These are phyloP conservation scores for Pichia sp. DNA, from an alignment of 1,139 yeast species.

Conservation along the genomic window DNA sequence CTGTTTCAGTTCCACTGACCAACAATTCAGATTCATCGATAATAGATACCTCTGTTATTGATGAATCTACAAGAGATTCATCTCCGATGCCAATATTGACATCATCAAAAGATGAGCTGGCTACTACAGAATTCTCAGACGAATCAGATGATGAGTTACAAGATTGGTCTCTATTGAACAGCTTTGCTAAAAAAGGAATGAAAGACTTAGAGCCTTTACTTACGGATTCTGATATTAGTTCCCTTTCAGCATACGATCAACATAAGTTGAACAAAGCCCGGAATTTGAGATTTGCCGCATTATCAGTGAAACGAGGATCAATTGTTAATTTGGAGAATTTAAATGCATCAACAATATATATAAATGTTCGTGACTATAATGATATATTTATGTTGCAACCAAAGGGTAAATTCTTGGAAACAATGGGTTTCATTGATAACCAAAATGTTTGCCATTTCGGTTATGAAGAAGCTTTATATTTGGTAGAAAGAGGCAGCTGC, in stretches of 20 bases:
- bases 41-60: neutral
- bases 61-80: conserved; percentile 3
- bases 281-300: conserved; percentile 66
- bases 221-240: conserved; percentile 24
- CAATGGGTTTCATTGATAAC: conserved; percentile 57
- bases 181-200: conserved; percentile 49
- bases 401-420: conserved; percentile 66
- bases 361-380: conserved; percentile 27
- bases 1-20: neutral
- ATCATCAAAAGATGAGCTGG: conserved; percentile 7
- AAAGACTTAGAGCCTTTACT: conserved; percentile 70
- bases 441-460: conserved; percentile 37
- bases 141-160: conserved; percentile 57
- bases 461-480: conserved; percentile 65
- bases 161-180: conserved; percentile 53
- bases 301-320: conserved; percentile 47
- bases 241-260: conserved; percentile 59
- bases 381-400: conserved; percentile 43
- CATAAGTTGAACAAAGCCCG: conserved; percentile 48
- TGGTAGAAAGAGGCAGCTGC: conserved; percentile 78
- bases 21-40: neutral
- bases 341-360: conserved; percentile 38
- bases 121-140: conserved; percentile 13
- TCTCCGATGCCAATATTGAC: conserved; percentile 2
- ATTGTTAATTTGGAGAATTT: conserved; percentile 24